Base-by-base conservation (phyloP, 2,329 filamentous ascomycete species). In the Didymella exigua region DNA sequence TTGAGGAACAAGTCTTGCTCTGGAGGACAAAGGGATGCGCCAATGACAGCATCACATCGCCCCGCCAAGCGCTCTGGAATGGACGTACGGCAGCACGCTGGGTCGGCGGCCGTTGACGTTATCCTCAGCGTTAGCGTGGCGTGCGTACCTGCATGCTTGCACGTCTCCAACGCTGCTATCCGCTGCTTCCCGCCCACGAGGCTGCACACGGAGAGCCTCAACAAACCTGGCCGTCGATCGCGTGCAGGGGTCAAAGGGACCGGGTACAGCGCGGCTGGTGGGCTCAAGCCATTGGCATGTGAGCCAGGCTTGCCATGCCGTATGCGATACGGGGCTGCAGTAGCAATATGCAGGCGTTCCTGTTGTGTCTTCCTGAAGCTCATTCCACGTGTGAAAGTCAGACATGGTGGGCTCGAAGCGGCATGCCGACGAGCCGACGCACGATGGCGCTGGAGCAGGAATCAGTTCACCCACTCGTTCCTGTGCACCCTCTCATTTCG, bases 311-410 rank as follows among this genome's bases (percentile, higher is more conserved):
- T 30, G 24, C 37, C 45, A 59, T 55, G 55, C 59, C 54, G 29
- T 16, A 38, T 37, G 43, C 27, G 53, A 38, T 38, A 31, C 16
- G 41, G 49, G 53, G 60, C 56, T 60, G 56, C 45, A 50, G 34
- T 41, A 42, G 56, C 41, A 55, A 55, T 47, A 59, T 56, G 59
- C 59, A 58, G 51, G 55, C 45, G 40, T 53, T 55, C 49, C 59
- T 68, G 66, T 57, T 51, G 63, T 65, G 62, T 55, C 54, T 63
- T 62, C 60, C 59, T 53, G 52, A 59, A 60, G 48, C 60, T 59
- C 58, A 69, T 70, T 65, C 67, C 68, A 70, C 69, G 67, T 70
- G 67, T 61, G 41, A 56, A 54, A 40, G 43, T 48, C 46, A 54
- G 53, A 51, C 55, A 54, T 30, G 41, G 50, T 42, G 40, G 55